phyloP scores from a whole-genome alignment of 2,329 filamentous ascomycete species.

The Verticillium alfalfae region DNA sequence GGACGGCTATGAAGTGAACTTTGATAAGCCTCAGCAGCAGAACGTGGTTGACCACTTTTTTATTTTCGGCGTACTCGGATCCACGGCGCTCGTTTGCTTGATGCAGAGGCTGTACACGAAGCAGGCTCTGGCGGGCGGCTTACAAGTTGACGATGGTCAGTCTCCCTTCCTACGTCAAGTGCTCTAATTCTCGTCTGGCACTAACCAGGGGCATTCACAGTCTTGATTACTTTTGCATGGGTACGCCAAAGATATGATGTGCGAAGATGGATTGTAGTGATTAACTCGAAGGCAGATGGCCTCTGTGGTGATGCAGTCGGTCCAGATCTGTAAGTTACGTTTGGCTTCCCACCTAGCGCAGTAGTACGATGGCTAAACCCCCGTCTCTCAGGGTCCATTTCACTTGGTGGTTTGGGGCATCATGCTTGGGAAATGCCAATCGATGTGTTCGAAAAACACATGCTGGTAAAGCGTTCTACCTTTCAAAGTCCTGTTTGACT shows the following conservation, averaged over 20 bases:
- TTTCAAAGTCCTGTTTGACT: neutral
- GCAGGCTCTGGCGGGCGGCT: conserved; percentile 7
- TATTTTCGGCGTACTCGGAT: conserved; percentile 16
- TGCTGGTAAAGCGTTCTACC: conserved; percentile 8
- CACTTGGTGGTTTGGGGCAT: conserved; percentile 17
- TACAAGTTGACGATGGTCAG: conserved; percentile 11
- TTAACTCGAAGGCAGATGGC: conserved; percentile 6
- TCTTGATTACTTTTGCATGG: conserved; percentile 20
- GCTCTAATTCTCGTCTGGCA: neutral
- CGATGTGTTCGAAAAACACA: conserved; percentile 10
- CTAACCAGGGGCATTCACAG: neutral
- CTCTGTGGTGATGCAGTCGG: conserved; percentile 15
- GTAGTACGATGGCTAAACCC: neutral
- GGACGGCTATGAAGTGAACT: conserved; percentile 24
- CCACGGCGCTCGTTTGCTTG: conserved; percentile 17
- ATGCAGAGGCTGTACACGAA: conserved; percentile 20
- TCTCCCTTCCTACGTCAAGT: neutral
- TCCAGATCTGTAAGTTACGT: conserved; percentile 13
- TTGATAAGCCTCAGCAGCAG: conserved; percentile 21
- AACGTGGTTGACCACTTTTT: conserved; percentile 16
- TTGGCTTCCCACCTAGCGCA: no score
- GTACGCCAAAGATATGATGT: conserved; percentile 6
- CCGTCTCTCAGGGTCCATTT: conserved; percentile 13
- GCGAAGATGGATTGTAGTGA: neutral
- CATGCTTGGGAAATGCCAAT: conserved; percentile 20